Conservation (phyloP, 1,139 yeast genomes). For the Debaryomyces coudertii region DNA sequence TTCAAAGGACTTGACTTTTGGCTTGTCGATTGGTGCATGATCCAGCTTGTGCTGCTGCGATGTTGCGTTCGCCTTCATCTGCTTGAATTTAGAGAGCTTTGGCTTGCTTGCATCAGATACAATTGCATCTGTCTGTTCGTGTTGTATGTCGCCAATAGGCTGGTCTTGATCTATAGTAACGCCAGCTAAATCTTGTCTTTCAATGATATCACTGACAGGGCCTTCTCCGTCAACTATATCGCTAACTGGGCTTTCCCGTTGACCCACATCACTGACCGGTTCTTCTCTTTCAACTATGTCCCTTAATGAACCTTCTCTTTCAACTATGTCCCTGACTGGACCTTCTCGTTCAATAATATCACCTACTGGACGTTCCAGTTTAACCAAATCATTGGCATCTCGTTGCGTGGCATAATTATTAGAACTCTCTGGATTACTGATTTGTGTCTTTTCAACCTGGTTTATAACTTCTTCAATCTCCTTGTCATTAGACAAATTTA, state of each 20-base stretch:
- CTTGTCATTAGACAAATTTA: slow-evolving; percentile 1
- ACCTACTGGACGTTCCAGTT: slow-evolving; percentile 6
- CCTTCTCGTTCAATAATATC: slow-evolving; percentile 14
- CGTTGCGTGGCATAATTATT: slow-evolving; percentile 7
- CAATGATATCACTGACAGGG: slow-evolving; percentile 8
- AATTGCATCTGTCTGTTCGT: not conserved
- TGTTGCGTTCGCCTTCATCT: slow-evolving; percentile 4
- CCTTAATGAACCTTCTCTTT: slow-evolving; percentile 11
- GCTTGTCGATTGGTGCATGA: not conserved
- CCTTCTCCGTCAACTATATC: slow-evolving; percentile 13
- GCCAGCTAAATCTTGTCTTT: not conserved
- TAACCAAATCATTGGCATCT: slow-evolving; percentile 7
- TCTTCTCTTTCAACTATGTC: slow-evolving; percentile 14
- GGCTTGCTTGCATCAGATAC: not conserved
- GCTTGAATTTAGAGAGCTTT: slow-evolving; percentile 11
- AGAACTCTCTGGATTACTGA: not conserved
- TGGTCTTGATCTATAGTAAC: not conserved
- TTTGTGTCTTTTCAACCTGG: slow-evolving; percentile 6
- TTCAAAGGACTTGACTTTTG: not conserved
- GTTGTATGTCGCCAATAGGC: not conserved
- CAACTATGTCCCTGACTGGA: slow-evolving; percentile 11
- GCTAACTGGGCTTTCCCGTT: slow-evolving; percentile 13
- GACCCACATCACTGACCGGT: slow-evolving; percentile 9
- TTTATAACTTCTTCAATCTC: not conserved
- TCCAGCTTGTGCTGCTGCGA: not conserved